phyloP scores from a whole-genome alignment of 306 rosid genomes.

The Erythrophleum fordii region DNA sequence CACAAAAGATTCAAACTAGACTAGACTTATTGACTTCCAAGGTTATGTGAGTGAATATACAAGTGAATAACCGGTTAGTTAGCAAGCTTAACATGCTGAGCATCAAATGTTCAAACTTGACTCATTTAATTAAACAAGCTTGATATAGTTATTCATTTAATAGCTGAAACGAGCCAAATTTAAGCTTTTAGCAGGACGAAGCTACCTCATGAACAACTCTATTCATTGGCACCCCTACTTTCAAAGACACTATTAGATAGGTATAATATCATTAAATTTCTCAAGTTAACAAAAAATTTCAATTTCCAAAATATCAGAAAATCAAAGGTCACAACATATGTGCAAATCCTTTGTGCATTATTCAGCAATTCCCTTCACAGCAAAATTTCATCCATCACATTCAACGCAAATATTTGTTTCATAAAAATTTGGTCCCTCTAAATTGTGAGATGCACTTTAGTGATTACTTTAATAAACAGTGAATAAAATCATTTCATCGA shows the following conservation, averaged over 20 bases:
- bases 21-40: not conserved
- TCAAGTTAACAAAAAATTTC: conserved; percentile 9
- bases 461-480: not conserved
- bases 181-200: not conserved
- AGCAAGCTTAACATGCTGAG: not conserved
- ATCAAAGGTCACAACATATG: not conserved
- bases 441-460: too few species aligned
- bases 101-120: not conserved
- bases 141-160: not conserved
- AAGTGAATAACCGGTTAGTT: not conserved
- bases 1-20: conserved; percentile 3
- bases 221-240: conserved; percentile 8
- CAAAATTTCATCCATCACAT: not conserved
- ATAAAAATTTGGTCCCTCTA: not conserved
- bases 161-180: not conserved
- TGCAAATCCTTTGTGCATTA: not conserved
- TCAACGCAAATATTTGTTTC: not conserved
- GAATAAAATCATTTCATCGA: not conserved
- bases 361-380: not conserved
- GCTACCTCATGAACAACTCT: not conserved
- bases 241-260: not conserved
- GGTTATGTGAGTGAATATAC: not conserved
- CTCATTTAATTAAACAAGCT: not conserved
- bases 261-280: not conserved
- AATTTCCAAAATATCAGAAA: conserved; percentile 25